Base-by-base conservation (phyloP, 2,329 filamentous ascomycete genomes). In the Colletotrichum navitas region DNA sequence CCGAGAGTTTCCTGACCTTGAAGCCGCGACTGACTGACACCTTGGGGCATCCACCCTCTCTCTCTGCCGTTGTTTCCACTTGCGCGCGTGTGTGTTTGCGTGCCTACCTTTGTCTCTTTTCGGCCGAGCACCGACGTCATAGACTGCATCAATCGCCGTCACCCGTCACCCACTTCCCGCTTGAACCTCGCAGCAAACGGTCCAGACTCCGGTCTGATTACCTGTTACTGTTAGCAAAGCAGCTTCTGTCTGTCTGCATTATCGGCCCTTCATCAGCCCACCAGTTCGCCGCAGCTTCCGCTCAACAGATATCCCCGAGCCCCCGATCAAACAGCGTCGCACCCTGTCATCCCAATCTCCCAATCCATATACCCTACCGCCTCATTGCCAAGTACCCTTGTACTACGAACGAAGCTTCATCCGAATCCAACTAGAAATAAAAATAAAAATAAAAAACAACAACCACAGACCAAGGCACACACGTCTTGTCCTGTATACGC, bases 61-160 rank as follows among this genome's bases (percentile, higher is more conserved):
- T 1, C 12, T 8, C 26, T 21, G 24, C n/a, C 41, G 59, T 32
- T 36, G 41, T 64, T 68, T 51, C 66, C 66, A 68, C 66, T 49
- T 52, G 16, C 16, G 16, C 21, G 16, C 16, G 41, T 36, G 29
- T 45, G 41, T 54, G 26, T 45, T 65, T 54, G 43, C 54, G 66
- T 43, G 55, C 41, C 52, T 34, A 47, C 41, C 45, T 59, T 59
- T 43, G 29, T 3, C 26, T 18, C 45, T 26, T 29, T 24, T 59
- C 49, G 26, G 26, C n/a, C 21, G 45, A 63, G n/a, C 4, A 32
- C 7, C 51, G 63, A 71, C 51, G 55, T 66, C 49, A 56, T 56
- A 52, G 62, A 65, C 51, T 26, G 64, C 49, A 45, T 5, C 16
- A 11, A 52, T 56, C 58, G 49, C 43, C 43, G 36, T 45, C 43